Evolutionary conservation across 352 stramenopile genomes (phyloP).

Genomic region (Blastocystis sp.): DNA sequence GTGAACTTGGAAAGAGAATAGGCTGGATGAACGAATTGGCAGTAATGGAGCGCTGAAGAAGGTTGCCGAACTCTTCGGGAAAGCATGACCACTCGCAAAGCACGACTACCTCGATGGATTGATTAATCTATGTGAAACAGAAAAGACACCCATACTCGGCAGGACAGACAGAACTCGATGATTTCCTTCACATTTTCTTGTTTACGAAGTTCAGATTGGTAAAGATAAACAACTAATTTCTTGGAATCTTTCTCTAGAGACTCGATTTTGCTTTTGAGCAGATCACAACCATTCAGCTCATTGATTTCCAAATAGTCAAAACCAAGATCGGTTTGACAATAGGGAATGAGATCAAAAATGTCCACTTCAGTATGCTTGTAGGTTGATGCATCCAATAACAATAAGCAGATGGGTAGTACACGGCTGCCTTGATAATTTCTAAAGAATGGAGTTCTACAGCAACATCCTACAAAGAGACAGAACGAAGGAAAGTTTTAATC

Average conservation of each 20-base stretch:
- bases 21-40: slow-evolving; percentile 31
- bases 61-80: slow-evolving; percentile 38
- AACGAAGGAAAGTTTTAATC: neutral
- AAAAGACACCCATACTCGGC: neutral
- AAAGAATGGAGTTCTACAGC: neutral
- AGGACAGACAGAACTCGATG: slow-evolving; percentile 33
- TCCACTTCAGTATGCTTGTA: slow-evolving; percentile 1
- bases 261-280: neutral
- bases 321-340: neutral
- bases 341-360: neutral
- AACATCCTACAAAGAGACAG: neutral
- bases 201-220: neutral
- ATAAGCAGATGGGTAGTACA: slow-evolving; percentile 17
- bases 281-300: neutral
- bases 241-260: neutral
- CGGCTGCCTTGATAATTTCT: neutral
- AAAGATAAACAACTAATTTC: neutral
- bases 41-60: slow-evolving; percentile 23
- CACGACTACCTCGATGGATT: neutral
- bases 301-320: neutral
- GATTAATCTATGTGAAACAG: neutral
- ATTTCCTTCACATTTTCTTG: slow-evolving; percentile 27
- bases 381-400: neutral
- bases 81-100: slow-evolving; percentile 39
- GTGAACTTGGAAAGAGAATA: neutral